Percentiles rank a stretch among this genome's conserved stretches.
phyloP scores from a whole-genome alignment of 805 yeast genomes.

The Tetrapisispora iriomotensis region DNA sequence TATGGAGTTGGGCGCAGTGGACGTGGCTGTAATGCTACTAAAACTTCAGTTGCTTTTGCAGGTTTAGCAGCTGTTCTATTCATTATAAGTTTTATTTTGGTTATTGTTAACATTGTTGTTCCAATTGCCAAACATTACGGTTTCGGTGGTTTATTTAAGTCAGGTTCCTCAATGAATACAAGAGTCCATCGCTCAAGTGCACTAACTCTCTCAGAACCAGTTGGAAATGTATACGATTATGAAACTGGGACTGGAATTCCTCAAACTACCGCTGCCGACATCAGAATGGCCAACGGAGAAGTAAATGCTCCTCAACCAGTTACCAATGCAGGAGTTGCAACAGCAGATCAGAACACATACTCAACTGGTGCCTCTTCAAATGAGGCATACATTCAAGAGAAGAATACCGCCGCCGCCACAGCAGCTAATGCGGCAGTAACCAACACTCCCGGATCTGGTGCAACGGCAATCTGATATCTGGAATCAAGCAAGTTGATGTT shows the following conservation, averaged over 20 bases:
- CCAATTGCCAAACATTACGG: slow-evolving; percentile 17
- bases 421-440: background rate
- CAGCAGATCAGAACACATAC: slow-evolving; percentile 3
- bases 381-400: slow-evolving; percentile 2
- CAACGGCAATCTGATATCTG: background rate
- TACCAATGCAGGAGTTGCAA: background rate
- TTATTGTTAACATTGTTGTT: slow-evolving; percentile 24
- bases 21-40: slow-evolving; percentile 23
- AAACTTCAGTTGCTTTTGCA: slow-evolving; percentile 29
- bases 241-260: slow-evolving; percentile 1
- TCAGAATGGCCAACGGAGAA: too few relatives aligned
- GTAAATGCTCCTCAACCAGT: too few relatives aligned
- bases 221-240: background rate
- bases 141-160: slow-evolving; percentile 16
- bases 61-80: slow-evolving; percentile 25
- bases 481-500: too few relatives aligned
- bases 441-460: background rate
- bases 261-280: background rate
- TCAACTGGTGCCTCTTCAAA: slow-evolving; percentile 4
- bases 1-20: slow-evolving; percentile 7
- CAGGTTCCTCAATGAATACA: slow-evolving; percentile 12
- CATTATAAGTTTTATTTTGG: slow-evolving; percentile 16
- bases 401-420: background rate
- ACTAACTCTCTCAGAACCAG: slow-evolving; percentile 9
- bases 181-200: slow-evolving; percentile 19